These are phyloP conservation scores for Aspergillus arachidicola DNA, from an alignment of 2,329 filamentous ascomycete genomes.

Conservation along the genomic window DNA sequence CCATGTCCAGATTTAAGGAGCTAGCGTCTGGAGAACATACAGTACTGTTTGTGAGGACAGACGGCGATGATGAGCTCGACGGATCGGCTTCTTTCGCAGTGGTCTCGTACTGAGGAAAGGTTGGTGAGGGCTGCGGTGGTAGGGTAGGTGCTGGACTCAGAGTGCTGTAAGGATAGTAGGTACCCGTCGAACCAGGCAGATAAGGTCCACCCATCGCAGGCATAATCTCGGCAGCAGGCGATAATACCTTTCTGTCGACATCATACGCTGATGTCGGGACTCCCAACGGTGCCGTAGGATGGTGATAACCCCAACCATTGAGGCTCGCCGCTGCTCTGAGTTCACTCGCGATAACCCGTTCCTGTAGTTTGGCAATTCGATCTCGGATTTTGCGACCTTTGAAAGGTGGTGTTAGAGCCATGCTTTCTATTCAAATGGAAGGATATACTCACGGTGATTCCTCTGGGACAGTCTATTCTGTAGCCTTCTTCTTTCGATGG, in stretches of 20 bases:
- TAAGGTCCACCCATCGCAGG: not conserved
- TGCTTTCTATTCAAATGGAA: not conserved
- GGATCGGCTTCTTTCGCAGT: not conserved
- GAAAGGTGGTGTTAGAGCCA: not conserved
- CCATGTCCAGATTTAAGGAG: not conserved
- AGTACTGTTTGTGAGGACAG: not conserved
- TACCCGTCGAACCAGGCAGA: not conserved
- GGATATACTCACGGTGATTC: slow-evolving; percentile 31
- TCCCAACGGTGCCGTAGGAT: slow-evolving; percentile 13
- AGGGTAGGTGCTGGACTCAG: not conserved
- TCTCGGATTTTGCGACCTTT: slow-evolving; percentile 38
- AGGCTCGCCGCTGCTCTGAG: slow-evolving; percentile 32
- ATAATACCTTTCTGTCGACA: slow-evolving; percentile 2
- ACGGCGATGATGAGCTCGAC: not conserved
- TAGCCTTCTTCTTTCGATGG: slow-evolving; percentile 32
- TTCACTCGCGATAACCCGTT: slow-evolving; percentile 38
- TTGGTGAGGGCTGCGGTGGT: not conserved
- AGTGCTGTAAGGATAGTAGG: not conserved
- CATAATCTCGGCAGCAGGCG: slow-evolving; percentile 5
- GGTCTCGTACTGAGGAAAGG: not conserved
- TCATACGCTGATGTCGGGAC: slow-evolving; percentile 11
- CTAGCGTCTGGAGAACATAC: not conserved
- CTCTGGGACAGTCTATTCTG: slow-evolving; percentile 38
- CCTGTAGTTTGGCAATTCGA: slow-evolving; percentile 38
- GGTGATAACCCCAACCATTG: slow-evolving; percentile 31